Base-by-base conservation (phyloP, 176 grass and related monocot genomes). In the Saccharum officinarum region DNA sequence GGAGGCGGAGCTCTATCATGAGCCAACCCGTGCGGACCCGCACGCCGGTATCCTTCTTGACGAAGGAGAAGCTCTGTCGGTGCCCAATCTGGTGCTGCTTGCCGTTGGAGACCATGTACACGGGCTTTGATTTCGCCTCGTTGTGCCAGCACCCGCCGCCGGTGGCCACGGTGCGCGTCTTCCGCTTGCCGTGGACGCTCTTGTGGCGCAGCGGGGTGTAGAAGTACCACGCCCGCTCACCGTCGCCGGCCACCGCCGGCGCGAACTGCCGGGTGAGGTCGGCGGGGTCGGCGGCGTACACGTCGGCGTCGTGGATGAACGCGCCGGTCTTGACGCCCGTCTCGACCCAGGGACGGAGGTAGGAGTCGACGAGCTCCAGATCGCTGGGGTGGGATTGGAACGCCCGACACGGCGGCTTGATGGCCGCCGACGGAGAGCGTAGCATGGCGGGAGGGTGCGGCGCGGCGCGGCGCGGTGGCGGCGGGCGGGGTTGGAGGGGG, bases 1-100 rank as follows among this genome's bases (percentile, higher is more conserved):
- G 14, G 75, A 91, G 76, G 39, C 75, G 40, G 61, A 91, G 82
- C 89, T 91, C 89, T 10, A 79, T 54, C 89, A 91, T 91, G 80
- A 91, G 69, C 89, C 89, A 91, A 0, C 89, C 89, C 28, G 85
- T 72, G 50, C 80, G 54, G 36, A 38, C 38, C 9, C 76, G 57
- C 11, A 3, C 8, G 31, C 49, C 30, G 40, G 26, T 76, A 0
- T 62, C 75, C 76, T 91, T 91, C 49, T 20, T 84, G 13, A 82
- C 25, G 67, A 87, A 87, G 9, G 89, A 84, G 89, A 91, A 87
- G 50, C 61, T 73, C 89, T 87, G 89, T 23, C 85, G 84, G 31
- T 79, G 28, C 5, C 80, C 89, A 37, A 91, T 68, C 75, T 80
- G 49, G 47, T 41, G 62, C 9, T 7, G 45, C 17, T 7, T 28